Evolutionary conservation across 257 asterid species (phyloP).

Genomic region (Nicotiana otophora): DNA sequence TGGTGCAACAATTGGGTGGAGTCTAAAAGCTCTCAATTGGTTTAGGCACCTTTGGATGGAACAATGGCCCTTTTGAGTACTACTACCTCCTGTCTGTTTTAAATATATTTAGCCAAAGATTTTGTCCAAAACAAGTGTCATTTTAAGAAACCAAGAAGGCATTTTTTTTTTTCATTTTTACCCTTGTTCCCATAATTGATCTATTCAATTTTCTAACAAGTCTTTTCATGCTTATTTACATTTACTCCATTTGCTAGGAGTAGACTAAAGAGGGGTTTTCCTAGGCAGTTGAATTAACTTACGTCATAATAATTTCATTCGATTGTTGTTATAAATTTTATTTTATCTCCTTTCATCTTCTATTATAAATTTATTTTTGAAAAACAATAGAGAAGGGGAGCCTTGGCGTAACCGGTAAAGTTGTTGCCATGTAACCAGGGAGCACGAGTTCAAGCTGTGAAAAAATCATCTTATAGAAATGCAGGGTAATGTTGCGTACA

Average conservation of each 20-base stretch:
- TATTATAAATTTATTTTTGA: no score
- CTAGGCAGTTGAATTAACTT: not conserved
- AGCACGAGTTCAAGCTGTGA: no score
- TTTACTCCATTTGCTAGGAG: not conserved
- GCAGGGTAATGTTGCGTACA: no score
- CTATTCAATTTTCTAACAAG: not conserved
- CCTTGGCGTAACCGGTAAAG: no score
- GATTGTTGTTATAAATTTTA: no score
- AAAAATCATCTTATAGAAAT: no score
- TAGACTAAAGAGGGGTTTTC: not conserved
- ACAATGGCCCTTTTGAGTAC: not conserved
- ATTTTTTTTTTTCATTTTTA: not conserved
- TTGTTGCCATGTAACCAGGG: no score
- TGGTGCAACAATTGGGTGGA: not conserved
- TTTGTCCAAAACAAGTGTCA: not conserved
- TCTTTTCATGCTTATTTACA: not conserved
- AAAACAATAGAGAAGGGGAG: no score
- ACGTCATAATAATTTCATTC: not conserved
- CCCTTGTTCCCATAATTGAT: not conserved
- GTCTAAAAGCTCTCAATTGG: not conserved
- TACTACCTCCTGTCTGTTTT: not conserved
- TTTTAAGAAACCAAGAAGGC: not conserved
- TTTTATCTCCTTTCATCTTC: no score
- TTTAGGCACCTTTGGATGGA: not conserved
- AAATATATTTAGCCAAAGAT: not conserved